Percentiles rank a stretch among this genome's conserved stretches.
phyloP scores from a whole-genome alignment of 768 basidiomycete genomes.

The Podaxis sp. region DNA sequence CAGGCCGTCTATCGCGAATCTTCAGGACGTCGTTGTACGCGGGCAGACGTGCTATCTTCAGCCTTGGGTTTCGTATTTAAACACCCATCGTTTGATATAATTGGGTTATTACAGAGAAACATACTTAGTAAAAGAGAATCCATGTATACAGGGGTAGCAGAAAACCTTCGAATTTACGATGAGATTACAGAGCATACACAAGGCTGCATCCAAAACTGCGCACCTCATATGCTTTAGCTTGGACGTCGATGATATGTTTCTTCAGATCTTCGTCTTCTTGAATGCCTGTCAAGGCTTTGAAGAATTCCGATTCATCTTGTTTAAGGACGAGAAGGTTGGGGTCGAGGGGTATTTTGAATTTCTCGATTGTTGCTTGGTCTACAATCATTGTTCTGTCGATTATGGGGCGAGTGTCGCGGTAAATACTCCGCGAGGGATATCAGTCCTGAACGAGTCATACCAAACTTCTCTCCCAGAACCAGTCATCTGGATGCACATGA shows the following conservation, averaged over 20 bases:
- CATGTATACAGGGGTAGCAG: conserved; percentile 35
- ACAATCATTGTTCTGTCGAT: too few species aligned
- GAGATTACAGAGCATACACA: too few species aligned
- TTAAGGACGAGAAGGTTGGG: background rate
- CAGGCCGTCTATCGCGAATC: conserved; percentile 21
- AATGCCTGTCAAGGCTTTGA: conserved; percentile 27
- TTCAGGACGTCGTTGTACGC: conserved; percentile 31
- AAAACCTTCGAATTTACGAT: background rate
- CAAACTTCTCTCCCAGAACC: too few species aligned
- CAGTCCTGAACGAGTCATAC: too few species aligned
- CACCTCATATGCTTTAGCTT: conserved; percentile 32
- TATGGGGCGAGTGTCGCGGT: too few species aligned
- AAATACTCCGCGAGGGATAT: too few species aligned
- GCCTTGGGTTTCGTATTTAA: conserved; percentile 14
- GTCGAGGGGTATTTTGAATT: background rate
- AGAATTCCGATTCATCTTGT: background rate
- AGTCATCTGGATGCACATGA: too few species aligned
- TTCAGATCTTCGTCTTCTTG: conserved; percentile 33
- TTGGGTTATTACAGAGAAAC: background rate
- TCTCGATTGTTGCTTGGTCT: too few species aligned
- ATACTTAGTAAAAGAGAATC: conserved; percentile 35
- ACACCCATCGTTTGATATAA: background rate
- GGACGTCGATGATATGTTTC: conserved; percentile 34
- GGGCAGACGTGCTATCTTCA: conserved; percentile 32
- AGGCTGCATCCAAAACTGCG: conserved; percentile 35